Percentiles rank a stretch among this genome's conserved stretches.
phyloP scores from a whole-genome alignment of 768 basidiomycete genomes.

The Lyophyllum decastes region DNA sequence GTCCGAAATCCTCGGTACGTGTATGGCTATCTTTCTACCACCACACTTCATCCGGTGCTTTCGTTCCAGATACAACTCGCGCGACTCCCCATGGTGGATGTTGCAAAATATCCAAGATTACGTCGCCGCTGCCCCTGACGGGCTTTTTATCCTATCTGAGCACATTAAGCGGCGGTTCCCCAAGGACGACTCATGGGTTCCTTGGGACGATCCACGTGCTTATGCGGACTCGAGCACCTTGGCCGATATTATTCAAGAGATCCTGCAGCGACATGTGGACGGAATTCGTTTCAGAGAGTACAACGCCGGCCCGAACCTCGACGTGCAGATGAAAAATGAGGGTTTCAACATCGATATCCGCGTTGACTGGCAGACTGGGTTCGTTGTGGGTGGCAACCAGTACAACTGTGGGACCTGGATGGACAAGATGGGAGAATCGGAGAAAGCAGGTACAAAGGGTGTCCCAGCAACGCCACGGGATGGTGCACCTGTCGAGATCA shows the following conservation, averaged over 20 bases:
- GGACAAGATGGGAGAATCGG: slow-evolving; percentile 98
- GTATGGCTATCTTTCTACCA: not conserved
- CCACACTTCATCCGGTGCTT: not conserved
- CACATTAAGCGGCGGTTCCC: slow-evolving; percentile 93
- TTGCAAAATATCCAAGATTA: slow-evolving; percentile 98
- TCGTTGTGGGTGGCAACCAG: slow-evolving; percentile 84
- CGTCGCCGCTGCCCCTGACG: slow-evolving; percentile 79
- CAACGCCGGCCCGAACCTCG: slow-evolving; percentile 96
- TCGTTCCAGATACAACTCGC: slow-evolving; percentile 78
- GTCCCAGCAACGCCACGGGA: slow-evolving; percentile 95
- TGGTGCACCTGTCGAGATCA: slow-evolving; percentile 95
- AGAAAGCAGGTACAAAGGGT: slow-evolving; percentile 91
- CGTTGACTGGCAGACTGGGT: slow-evolving; percentile 95
- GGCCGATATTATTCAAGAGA: slow-evolving; percentile 96
- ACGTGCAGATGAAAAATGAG: slow-evolving; percentile 91
- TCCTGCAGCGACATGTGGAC: slow-evolving; percentile 88
- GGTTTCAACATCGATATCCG: slow-evolving; percentile 93
- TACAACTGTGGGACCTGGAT: slow-evolving; percentile 95
- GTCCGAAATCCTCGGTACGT: slow-evolving; percentile 75
- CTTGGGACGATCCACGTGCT: slow-evolving; percentile 85
- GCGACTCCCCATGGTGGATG: slow-evolving; percentile 99
- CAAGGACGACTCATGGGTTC: slow-evolving; percentile 88
- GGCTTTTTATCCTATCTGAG: slow-evolving; percentile 77
- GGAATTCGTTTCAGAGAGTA: slow-evolving; percentile 95
- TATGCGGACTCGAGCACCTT: slow-evolving; percentile 81